Conservation (phyloP, 2,329 filamentous ascomycete genomes). For the Colletotrichum sp. region DNA sequence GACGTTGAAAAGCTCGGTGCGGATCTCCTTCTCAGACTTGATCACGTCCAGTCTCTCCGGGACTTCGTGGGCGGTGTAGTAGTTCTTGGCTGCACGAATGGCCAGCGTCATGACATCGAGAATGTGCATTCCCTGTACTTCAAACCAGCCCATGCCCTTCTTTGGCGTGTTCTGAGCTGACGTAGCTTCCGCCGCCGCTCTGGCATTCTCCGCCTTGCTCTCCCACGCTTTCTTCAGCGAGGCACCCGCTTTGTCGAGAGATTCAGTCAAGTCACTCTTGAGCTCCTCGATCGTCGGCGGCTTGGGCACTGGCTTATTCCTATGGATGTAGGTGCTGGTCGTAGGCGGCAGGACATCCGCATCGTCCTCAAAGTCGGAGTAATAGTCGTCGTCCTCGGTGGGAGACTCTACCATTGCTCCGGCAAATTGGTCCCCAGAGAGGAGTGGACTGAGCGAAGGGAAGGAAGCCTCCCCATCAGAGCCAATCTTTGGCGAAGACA, state of each 20-base stretch:
- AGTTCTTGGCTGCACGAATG: conserved; percentile 94
- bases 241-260: conserved; percentile 72
- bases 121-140: conserved; percentile 90
- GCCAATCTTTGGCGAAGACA: conserved; percentile 42
- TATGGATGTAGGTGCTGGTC: conserved; percentile 91
- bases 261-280: conserved; percentile 68
- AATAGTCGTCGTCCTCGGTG: conserved; percentile 50
- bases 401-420: conserved; percentile 53
- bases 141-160: conserved; percentile 73
- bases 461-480: conserved; percentile 63
- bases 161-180: conserved; percentile 5
- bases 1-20: conserved; percentile 82
- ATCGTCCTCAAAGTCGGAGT: conserved; percentile 69
- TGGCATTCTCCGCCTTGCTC: conserved; percentile 29
- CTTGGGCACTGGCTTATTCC: conserved; percentile 80
- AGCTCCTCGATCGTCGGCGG: conserved; percentile 84
- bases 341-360: conserved; percentile 92
- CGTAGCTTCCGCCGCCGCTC: neutral
- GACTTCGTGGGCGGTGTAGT: conserved; percentile 92
- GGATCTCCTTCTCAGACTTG: conserved; percentile 84
- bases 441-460: conserved; percentile 66
- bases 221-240: conserved; percentile 66
- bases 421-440: conserved; percentile 41
- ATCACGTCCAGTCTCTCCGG: conserved; percentile 86
- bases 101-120: conserved; percentile 92